phyloP scores from a whole-genome alignment of 2,329 filamentous ascomycete species.

The Nemania sp. region DNA sequence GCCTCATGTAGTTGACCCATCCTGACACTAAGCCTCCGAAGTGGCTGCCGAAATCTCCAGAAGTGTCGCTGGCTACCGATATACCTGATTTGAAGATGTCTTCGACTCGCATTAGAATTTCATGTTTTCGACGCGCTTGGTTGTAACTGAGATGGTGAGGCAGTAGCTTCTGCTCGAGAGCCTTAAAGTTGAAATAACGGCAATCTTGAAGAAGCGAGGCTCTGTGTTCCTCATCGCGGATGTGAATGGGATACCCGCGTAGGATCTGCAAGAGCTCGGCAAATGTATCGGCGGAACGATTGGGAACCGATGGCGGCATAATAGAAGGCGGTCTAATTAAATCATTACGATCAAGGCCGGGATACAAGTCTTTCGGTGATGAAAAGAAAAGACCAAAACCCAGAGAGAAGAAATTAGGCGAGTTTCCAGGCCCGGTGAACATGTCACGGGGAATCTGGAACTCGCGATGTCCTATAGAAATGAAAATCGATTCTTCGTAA shows the following conservation, averaged over 20 bases:
- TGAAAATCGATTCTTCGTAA: conserved; percentile 89
- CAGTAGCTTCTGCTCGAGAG: conserved; percentile 84
- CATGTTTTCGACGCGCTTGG: conserved; percentile 64
- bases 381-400: conserved; percentile 89
- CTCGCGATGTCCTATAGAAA: conserved; percentile 81
- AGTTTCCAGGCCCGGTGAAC: conserved; percentile 82
- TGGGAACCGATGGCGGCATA: conserved; percentile 77
- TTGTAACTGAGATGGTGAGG: conserved; percentile 78
- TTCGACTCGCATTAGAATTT: conserved; percentile 79
- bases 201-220: conserved; percentile 80
- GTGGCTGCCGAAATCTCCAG: conserved; percentile 30
- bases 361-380: conserved; percentile 78
- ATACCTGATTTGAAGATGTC: conserved; percentile 90
- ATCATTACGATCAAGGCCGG: conserved; percentile 76
- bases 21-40: conserved; percentile 40
- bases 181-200: conserved; percentile 90
- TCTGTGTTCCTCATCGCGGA: conserved; percentile 76
- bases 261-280: conserved; percentile 79
- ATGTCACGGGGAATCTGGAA: conserved; percentile 90
- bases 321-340: conserved; percentile 88
- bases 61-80: conserved; percentile 59
- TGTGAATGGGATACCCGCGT: conserved; percentile 79
- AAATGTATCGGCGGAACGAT: conserved; percentile 82
- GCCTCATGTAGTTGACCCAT: conserved; percentile 79
- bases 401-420: conserved; percentile 93